Base-by-base conservation (phyloP, 2,329 filamentous ascomycete species). In the Pseudogymnoascus sp. region DNA sequence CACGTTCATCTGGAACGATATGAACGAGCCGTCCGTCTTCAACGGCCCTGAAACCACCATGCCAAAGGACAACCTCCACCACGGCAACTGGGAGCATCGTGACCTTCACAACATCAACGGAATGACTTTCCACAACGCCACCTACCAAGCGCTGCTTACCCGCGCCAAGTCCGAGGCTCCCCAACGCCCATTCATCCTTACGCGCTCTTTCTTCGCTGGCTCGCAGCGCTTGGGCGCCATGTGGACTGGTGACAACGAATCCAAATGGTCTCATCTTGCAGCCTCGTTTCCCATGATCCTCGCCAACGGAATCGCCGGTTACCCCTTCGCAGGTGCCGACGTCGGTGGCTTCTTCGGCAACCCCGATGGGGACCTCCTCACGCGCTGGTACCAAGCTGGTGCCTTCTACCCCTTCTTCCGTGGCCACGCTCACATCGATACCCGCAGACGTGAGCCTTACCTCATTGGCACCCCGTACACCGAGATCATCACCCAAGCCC, bases 11-110 rank as follows among this genome's bases (percentile, higher is more conserved):
- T 99, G 94, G 94, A 99, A 99, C 74, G 94, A 99, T 74, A 99
- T 99, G 94, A 97, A 97, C 72, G 94, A 99, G 77, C 94, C 94
- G 0, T 97, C 94, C 0, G 94, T 99, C 1, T 99, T 99, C 79
- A 97, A 97, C 73, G 94, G 94, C 0, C 94, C 94, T 0, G 94
- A 99, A 75, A 96, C 92, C 2, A 97, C 93, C 4, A 97, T 97
- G 92, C 94, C 94, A 64, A 97, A 97, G 76, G 94, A 99, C 78
- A 99, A 99, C 72, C 76, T 99, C 31, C 94, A 99, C 73, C 78
- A 89, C 70, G 92, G 84, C 60, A 84, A 88, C 71, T 99, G 94
- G 94, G 94, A 99, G 74, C 94, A 99, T 73, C 89, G 94, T 65
- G 94, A 99, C 72, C 78, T 99, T 4, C 94, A 99, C 79, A 97